These are phyloP conservation scores for Xylaria polymorpha DNA, from an alignment of 2,329 filamentous ascomycete genomes.

Conservation along the genomic window DNA sequence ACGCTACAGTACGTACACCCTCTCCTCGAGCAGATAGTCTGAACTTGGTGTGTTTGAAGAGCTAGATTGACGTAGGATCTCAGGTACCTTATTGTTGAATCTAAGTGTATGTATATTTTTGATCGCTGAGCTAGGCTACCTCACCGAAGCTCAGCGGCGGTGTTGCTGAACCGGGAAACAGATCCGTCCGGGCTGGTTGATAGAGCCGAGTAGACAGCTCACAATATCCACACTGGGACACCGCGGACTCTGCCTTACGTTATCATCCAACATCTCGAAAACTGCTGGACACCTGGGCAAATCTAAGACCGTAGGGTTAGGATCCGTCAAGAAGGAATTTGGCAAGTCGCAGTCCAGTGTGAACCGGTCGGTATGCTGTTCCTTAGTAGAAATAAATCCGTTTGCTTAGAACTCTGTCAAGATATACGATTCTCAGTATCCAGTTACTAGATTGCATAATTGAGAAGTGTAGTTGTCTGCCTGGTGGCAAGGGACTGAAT, in stretches of 20 bases:
- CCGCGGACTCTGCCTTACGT: not conserved
- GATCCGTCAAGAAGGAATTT: not conserved
- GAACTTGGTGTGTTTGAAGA: not conserved
- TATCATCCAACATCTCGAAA: not conserved
- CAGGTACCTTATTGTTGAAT: not conserved
- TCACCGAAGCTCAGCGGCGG: conserved; percentile 7
- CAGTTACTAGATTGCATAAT: not conserved
- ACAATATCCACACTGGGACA: conserved; percentile 14
- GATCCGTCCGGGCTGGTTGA: conserved; percentile 7
- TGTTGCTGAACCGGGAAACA: conserved; percentile 27
- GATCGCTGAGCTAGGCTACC: not conserved
- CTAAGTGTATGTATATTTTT: not conserved
- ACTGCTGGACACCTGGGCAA: not conserved
- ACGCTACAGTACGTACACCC: not conserved
- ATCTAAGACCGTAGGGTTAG: not conserved
- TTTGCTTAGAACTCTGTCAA: not conserved
- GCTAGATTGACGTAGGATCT: not conserved
- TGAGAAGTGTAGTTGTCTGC: not conserved
- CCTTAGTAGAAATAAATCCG: not conserved
- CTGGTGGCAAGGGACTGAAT: not conserved
- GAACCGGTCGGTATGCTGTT: not conserved
- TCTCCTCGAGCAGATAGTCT: not conserved
- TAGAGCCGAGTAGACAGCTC: not conserved
- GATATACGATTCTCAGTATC: not conserved
- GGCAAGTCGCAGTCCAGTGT: not conserved